A percentile compares a stretch with the other conserved stretches of the same genome.
phyloP scores from a whole-genome alignment of 2,329 filamentous ascomycete species.

The Delphinella strobiligena region DNA sequence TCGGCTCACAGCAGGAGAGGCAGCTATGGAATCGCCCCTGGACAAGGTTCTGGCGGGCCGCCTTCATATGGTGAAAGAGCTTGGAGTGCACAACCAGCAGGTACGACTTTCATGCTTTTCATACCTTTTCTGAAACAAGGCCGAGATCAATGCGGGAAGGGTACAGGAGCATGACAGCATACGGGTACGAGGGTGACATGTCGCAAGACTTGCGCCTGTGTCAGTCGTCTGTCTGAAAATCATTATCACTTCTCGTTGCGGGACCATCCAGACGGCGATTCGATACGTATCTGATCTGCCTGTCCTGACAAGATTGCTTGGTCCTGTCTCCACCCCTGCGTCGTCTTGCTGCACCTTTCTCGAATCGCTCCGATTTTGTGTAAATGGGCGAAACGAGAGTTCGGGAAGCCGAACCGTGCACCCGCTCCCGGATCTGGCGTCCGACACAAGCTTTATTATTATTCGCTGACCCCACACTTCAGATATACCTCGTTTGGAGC shows the following conservation, averaged over 20 bases:
- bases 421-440: background rate
- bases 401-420: slow-evolving; percentile 1
- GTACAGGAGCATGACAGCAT: no score
- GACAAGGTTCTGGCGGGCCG: slow-evolving; percentile 17
- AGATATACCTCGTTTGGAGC: slow-evolving; percentile 1
- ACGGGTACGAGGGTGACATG: no score
- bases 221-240: no score
- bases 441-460: background rate
- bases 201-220: no score
- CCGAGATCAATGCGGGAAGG: no score
- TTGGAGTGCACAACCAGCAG: slow-evolving; percentile 8
- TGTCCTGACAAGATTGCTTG: background rate
- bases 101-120: slow-evolving; percentile 6
- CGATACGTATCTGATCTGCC: background rate
- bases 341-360: background rate
- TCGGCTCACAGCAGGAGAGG: slow-evolving; percentile 26
- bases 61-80: slow-evolving; percentile 18
- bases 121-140: no score
- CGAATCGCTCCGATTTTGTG: background rate
- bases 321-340: background rate
- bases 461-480: background rate
- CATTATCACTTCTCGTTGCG: no score
- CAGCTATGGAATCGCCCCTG: slow-evolving; percentile 25
- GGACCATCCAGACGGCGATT: background rate
- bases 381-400: background rate